Percentiles rank a stretch among this genome's conserved stretches.
Evolutionary conservation across 495 filamentous ascomycete genomes (phyloP).

Genomic region (Neurospora sp.): DNA sequence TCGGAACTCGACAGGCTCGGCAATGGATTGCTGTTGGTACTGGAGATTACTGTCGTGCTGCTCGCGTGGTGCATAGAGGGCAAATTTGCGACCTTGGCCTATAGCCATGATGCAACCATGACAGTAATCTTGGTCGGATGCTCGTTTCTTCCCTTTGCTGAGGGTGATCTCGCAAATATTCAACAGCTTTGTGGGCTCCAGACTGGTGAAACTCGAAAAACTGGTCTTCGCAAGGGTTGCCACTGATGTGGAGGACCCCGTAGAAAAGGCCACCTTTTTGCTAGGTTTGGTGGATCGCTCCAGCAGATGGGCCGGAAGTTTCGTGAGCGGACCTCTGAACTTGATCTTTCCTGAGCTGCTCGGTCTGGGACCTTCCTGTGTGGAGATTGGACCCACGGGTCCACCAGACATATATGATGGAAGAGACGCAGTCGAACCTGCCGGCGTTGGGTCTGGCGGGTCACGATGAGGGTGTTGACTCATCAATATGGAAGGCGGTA

Average conservation of each 20-base stretch:
- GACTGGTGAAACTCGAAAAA: not conserved
- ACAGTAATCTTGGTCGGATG: not conserved
- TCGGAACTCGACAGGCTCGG: not conserved
- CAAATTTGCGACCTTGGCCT: not conserved
- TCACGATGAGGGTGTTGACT: not conserved
- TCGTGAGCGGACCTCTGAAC: not conserved
- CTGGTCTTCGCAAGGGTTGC: not conserved
- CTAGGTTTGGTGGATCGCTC: not conserved
- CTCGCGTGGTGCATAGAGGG: not conserved
- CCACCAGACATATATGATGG: not conserved
- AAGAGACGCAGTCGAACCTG: not conserved
- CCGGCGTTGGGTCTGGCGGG: not conserved
- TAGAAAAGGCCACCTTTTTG: not conserved
- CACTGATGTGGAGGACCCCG: not conserved
- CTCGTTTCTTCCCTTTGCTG: not conserved
- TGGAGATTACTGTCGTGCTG: not conserved
- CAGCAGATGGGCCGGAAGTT: not conserved
- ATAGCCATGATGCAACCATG: not conserved
- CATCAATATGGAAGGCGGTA: not conserved
- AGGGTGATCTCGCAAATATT: not conserved
- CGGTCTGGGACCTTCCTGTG: not conserved
- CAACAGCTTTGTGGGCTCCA: not conserved
- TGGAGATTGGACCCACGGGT: not conserved
- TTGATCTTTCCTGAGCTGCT: not conserved
- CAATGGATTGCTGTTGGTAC: not conserved